Evolutionary conservation across 139 green algal species (phyloP).

Genomic region (Parachlorella kessleri): DNA sequence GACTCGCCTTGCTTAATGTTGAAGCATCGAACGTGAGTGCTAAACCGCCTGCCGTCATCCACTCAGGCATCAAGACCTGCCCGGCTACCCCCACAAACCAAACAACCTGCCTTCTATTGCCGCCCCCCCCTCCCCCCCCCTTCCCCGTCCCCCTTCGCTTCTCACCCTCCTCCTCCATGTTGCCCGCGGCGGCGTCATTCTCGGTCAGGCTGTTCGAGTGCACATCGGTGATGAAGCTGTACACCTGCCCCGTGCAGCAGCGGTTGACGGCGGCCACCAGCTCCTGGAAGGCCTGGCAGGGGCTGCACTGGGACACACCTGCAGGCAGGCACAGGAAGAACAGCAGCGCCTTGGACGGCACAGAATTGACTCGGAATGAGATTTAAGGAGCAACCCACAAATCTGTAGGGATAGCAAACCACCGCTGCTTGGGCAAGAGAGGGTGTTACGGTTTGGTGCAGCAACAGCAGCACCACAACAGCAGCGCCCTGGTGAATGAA

Average conservation of each 20-base stretch:
- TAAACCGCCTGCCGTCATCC: too few relatives aligned
- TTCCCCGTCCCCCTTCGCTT: too few relatives aligned
- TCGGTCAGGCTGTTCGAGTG: slow-evolving; percentile 1
- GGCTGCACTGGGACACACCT: not conserved
- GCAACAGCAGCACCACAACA: not conserved
- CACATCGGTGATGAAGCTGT: slow-evolving; percentile 44
- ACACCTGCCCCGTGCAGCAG: slow-evolving; percentile 36
- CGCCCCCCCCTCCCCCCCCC: too few relatives aligned
- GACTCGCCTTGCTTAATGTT: too few relatives aligned
- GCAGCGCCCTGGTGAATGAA: too few relatives aligned
- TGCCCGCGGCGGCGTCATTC: slow-evolving; percentile 15
- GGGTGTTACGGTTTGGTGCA: not conserved
- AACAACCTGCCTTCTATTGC: too few relatives aligned
- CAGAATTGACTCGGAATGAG: not conserved
- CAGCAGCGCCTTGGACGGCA: not conserved
- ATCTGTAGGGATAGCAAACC: not conserved
- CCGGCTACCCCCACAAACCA: too few relatives aligned
- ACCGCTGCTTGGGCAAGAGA: not conserved
- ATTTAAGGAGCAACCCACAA: not conserved
- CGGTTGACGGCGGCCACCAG: slow-evolving; percentile 44
- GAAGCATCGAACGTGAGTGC: too few relatives aligned
- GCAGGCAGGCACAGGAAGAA: not conserved
- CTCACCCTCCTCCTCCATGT: too few relatives aligned
- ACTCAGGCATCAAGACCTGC: too few relatives aligned
- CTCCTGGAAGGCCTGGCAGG: slow-evolving; percentile 18